phyloP scores from a whole-genome alignment of 106 monocot species.

The Ottelia alismoides region DNA sequence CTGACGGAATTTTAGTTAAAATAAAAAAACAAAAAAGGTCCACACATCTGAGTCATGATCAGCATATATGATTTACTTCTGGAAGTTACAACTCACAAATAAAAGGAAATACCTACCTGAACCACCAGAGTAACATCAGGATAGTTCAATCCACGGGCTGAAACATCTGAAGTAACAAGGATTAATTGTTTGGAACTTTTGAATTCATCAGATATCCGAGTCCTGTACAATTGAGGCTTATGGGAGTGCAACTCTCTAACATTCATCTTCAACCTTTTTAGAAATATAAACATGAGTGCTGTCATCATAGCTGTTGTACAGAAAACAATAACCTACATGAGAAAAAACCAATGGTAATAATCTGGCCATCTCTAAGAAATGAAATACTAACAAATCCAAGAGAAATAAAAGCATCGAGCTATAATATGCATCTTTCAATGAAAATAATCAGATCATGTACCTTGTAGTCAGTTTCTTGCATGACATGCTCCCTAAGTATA shows the following conservation, averaged over 20 bases:
- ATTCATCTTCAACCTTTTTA: constrained; percentile 82
- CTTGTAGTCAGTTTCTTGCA: constrained; percentile 77
- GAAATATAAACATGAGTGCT: constrained; percentile 45
- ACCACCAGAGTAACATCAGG: constrained; percentile 95
- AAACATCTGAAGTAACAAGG: constrained; percentile 91
- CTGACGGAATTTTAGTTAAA: too few species aligned
- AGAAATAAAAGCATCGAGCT: too few species aligned
- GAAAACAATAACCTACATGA: constrained; percentile 73
- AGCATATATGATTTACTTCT: too few species aligned
- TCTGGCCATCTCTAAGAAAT: too few species aligned
- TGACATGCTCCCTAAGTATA: constrained; percentile 67
- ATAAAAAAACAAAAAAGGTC: too few species aligned
- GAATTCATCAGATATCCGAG: constrained; percentile 85
- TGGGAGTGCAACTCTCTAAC: constrained; percentile 86
- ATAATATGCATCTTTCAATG: too few species aligned
- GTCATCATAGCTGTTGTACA: constrained; percentile 92
- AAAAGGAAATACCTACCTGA: constrained; percentile 48
- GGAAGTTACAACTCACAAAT: too few species aligned
- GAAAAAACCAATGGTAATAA: too few species aligned
- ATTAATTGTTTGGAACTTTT: constrained; percentile 60
- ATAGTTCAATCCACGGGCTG: constrained; percentile 79
- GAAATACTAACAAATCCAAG: too few species aligned
- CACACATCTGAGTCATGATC: too few species aligned
- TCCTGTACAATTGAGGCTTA: constrained; percentile 85
- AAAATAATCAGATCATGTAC: too few species aligned